Percentiles rank a stretch among this genome's conserved stretches.
phyloP scores from a whole-genome alignment of 805 yeast species.

The Starmerella bombi region DNA sequence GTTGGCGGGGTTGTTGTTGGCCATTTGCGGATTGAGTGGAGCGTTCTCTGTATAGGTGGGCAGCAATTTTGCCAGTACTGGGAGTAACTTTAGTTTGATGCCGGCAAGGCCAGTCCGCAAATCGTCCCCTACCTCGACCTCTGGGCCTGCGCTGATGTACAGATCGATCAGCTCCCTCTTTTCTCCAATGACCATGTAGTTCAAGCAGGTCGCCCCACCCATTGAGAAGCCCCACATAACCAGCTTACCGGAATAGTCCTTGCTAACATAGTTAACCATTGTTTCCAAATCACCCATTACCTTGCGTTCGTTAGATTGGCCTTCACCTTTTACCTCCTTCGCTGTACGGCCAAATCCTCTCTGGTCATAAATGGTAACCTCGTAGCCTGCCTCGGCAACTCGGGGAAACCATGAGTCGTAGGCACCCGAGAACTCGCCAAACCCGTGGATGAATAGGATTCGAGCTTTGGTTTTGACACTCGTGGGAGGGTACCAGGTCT shows the following conservation, averaged over 20 bases:
- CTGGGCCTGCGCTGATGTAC: constrained; percentile 27
- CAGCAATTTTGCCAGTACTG: constrained; percentile 20
- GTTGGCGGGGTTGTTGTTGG: constrained; percentile 23
- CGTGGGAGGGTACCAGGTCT: constrained; percentile 16
- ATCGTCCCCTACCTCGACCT: constrained; percentile 21
- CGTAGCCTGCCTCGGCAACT: constrained; percentile 26
- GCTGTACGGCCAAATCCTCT: constrained; percentile 31
- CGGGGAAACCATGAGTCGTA: constrained; percentile 25
- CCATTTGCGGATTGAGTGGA: constrained; percentile 18
- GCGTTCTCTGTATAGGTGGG: constrained; percentile 24
- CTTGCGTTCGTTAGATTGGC: constrained; percentile 25
- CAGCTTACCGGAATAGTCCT: constrained; percentile 20
- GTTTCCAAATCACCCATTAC: constrained; percentile 27
- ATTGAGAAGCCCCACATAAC: constrained; percentile 29
- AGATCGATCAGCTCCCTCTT: constrained; percentile 25
- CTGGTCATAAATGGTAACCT: constrained; percentile 29
- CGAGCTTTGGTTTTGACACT: constrained; percentile 21
- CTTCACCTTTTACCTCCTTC: constrained; percentile 21
- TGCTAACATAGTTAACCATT: constrained; percentile 18
- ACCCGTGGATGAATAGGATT: constrained; percentile 29
- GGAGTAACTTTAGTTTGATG: constrained; percentile 21
- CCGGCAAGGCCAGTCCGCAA: constrained; percentile 20
- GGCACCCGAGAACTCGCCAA: constrained; percentile 26
- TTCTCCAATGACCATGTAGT: constrained; percentile 28
- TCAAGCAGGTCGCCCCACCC: constrained; percentile 31